Evolutionary conservation across 108 stramenopile species (phyloP).

Genomic region (Nitzschia inconspicua): DNA sequence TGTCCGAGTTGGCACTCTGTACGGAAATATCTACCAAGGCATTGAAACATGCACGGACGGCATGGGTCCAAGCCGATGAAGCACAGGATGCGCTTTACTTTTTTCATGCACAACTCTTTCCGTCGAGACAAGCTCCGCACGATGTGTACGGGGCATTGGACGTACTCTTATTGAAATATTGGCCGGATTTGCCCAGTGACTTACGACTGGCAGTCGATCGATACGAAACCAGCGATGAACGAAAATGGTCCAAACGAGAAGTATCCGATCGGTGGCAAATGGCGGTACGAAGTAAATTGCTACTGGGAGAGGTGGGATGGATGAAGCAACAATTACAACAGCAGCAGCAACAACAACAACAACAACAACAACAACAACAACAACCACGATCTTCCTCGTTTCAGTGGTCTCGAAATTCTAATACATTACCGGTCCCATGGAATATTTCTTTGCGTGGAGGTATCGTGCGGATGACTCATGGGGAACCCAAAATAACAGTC

Average conservation of each 20-base stretch:
- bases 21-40: conserved; percentile 58
- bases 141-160: conserved; percentile 77
- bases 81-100: conserved; percentile 88
- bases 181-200: conserved; percentile 75
- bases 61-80: conserved; percentile 76
- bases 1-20: conserved; percentile 24
- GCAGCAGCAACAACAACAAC: conserved; percentile 24
- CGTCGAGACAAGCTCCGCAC: conserved; percentile 58
- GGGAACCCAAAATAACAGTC: conserved; percentile 42
- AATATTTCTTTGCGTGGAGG: conserved; percentile 46
- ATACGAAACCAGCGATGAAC: conserved; percentile 56
- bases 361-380: conserved; percentile 24
- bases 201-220: conserved; percentile 59
- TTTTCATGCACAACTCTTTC: conserved; percentile 70
- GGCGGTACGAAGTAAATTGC: conserved; percentile 73
- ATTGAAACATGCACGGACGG: conserved; percentile 56
- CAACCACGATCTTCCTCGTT: conserved; percentile 9
- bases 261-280: conserved; percentile 60
- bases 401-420: not conserved
- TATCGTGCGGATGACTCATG: conserved; percentile 68
- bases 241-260: conserved; percentile 43
- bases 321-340: conserved; percentile 16
- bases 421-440: conserved; percentile 26
- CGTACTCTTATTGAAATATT: conserved; percentile 10
- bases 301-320: conserved; percentile 75